Base-by-base conservation (phyloP, 2,329 filamentous ascomycete genomes). In the Dendrostoma leiphaemia region DNA sequence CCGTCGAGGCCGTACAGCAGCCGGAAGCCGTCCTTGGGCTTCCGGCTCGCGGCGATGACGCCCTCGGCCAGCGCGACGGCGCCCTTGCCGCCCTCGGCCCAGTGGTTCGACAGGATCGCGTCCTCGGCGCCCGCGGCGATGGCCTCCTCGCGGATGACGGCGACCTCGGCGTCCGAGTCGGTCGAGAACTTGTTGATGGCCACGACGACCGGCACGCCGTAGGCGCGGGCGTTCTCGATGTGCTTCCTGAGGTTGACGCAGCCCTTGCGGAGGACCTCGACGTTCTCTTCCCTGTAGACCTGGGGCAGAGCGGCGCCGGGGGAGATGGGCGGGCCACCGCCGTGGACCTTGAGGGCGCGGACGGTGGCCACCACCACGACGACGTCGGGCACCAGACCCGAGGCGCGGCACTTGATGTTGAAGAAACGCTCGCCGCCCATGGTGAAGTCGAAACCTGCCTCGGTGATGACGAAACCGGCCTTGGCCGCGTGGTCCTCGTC, bases 401-500 rank as follows among this genome's bases (percentile, higher is more conserved):
- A 97, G 9, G 91, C 89, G 57, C 94, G 89, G 77, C 94, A 97
- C 81, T 99, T 99, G 80, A 99, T 97, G 79, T 99, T 97, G 85
- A 99, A 97, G 82, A 99, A 99, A 49, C 94, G 89, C 81, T 99
- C 94, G 60, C 94, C 94, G 61, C 94, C 94, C 94, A 99, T 99
- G 65, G 94, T 97, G 76, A 99, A 99, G 74, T 99, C 94, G 71
- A 99, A 99, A 9, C 94, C 94, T 50, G 94, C 93, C 73, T 99
- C 94, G 2, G 94, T 99, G 34, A 99, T 86, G 21, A 97, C 93
- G 65, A 94, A 97, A 9, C 94, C 94, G 28, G 89, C 84, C 79
- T 94, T 93, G 63, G 86, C 78, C 48, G 84, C 78, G 66, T 92
- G 83, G 64, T 95, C 84, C 76, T 97, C 94, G 61, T 96, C 93